Evolutionary conservation across 148 eudicot genomes (phyloP), one percentile per base, ranked within the genome.

Genomic region (Chenopodium quinoa): DNA sequence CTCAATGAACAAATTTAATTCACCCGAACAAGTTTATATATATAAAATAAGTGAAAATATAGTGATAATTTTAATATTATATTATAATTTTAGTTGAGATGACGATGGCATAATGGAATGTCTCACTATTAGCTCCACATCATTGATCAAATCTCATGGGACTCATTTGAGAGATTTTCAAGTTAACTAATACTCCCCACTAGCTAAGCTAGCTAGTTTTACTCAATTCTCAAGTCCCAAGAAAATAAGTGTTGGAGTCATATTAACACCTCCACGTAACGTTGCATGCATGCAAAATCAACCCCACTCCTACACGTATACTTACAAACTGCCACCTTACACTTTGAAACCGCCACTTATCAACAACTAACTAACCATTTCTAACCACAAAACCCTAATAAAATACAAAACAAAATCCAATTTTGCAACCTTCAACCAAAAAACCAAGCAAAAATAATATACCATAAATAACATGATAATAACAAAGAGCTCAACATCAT

Each of bases 401-500:
- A 19, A 56, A 50, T 9, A 10, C 16, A 0, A 75, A 14, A 54
- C 27, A 19, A 32, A 56, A 2, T 17, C 62, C 62, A 56, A 56
- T 4, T 56, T 56, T 50, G 54, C 54, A 11, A 50, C 14, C 22
- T 34, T 16, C 62, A 56, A 56, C 62, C 62, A 56, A 56, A 52
- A 52, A 9, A 47, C 6, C 19, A 46, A 78, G 3, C 7, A 70
- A 29, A 22, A 2, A 46, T 3, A 29, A 62, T 19, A 78, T 54
- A 23, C n/a, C 22, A 4, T 22, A 14, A 29, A 9, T 58, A 80
- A 46, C 34, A 80, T 80, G 83, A 62, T 80, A 27, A 4, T 78
- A 9, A 78, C 8, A 27, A 54, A 50, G 63, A 73, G 54, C 16
- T 75, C 2, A 16, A 16, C 23, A 27, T 27, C 56, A 75, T 65